Evolutionary conservation across 768 basidiomycete species (phyloP), one percentile per base, ranked within the genome.

Genomic region (Kwoniella europaea): DNA sequence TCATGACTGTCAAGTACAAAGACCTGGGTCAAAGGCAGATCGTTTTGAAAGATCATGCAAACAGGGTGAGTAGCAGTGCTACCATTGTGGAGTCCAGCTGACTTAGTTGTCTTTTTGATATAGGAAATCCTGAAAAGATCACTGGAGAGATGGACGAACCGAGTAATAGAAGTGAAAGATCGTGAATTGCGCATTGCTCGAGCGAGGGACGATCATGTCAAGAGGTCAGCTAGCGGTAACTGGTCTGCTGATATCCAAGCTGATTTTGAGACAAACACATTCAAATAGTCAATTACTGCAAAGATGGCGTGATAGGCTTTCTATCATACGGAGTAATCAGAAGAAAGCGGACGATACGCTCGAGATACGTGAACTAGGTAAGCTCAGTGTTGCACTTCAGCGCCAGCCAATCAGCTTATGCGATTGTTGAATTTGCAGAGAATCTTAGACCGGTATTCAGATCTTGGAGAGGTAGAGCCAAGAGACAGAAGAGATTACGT

Each of bases 81-180:
- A 2, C 7, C 7, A 42, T 7, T 6, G 6, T 35, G 0, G 6
- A 35, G 35, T 35, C 1, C 35, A 35, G n/a, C 42, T 18, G 16
- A 12, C 20, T 52, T 10, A 3, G 3, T 63, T 41, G 58, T 10
- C 2, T 65, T 16, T 20, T 18, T 55, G 42, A 52, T 24, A 18
- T 29, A 80, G 79, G 69, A 63, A 22, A 50, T 69, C 10, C 3
- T 72, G 22, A 62, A 24, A 16, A 41, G 27, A 1, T 24, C 59
- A 29, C 66, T 81, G 15, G 52, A 60, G 1, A 54, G 29, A 16
- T 81, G 80, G 80, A 78, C 80, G 7, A 66, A 60, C 13, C 58
- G 74, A 15, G 75, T 81, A 29, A 66, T 81, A n/a, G 69, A 73
- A 16, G 50, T 79, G 57, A 79, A 81, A 63, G 72, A 76, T 29